These are phyloP conservation scores for Psilocybe mexicana DNA, from an alignment of 1,284 basidiomycete species.

Conservation along the genomic window DNA sequence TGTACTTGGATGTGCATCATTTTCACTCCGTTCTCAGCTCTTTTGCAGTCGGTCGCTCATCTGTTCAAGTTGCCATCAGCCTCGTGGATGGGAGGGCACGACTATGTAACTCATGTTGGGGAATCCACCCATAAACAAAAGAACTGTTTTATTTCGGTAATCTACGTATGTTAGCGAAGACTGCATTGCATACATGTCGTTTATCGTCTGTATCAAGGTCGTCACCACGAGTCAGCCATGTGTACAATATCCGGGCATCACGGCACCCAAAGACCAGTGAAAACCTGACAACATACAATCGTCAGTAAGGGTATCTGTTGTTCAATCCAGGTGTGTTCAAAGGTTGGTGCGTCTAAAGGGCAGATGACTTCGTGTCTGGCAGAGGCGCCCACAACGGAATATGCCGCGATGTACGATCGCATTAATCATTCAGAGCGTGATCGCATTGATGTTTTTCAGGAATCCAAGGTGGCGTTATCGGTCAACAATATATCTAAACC, in stretches of 20 bases:
- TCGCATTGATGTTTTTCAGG: background rate
- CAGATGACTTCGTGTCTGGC: background rate
- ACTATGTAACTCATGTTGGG: background rate
- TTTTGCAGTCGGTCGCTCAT: no score
- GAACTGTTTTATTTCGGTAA: conserved; percentile 2
- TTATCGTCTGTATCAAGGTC: background rate
- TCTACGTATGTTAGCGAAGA: conserved; percentile 3
- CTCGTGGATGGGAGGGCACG: no score
- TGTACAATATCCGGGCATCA: conserved; percentile 11
- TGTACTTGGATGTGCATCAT: background rate
- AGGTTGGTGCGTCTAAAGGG: background rate
- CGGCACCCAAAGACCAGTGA: conserved; percentile 8
- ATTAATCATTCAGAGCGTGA: background rate
- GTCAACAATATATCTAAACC: no score
- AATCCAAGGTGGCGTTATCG: background rate
- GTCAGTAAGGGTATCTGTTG: no score
- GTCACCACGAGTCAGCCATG: conserved; percentile 5
- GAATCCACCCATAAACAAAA: background rate
- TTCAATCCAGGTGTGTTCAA: no score
- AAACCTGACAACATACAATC: background rate
- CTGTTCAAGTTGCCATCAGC: no score
- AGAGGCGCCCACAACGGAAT: conserved; percentile 3
- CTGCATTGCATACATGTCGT: background rate
- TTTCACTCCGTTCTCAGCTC: no score
- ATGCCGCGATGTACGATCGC: background rate